Evolutionary conservation across 208 protist species (phyloP), one percentile per base, ranked within the genome.

Genomic region (Lotmaria passim): DNA sequence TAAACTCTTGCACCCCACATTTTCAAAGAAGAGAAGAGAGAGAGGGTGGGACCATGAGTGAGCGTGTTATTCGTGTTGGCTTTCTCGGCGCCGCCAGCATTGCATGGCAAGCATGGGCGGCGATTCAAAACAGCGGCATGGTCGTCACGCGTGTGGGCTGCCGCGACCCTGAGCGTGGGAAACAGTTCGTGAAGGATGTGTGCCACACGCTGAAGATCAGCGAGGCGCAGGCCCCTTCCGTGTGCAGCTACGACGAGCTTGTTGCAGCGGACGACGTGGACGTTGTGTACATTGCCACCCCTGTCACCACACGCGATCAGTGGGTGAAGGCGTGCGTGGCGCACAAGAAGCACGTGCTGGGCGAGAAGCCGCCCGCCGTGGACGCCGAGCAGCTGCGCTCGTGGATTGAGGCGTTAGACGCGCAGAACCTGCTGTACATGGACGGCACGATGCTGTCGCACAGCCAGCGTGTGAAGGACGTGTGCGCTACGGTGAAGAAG

Each of bases 361-460:
- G 83, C 4, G 83, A 89, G 69, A 89, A 91, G 71, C 83, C 86
- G 14, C 39, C 60, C 0, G 73, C 78, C 23, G n/a, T n/a, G 7
- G 60, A 83, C 56, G 80, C 79, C 7, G 79, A 78, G 41, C 46
- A 82, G 75, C 74, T 91, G 53, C 78, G 74, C 17, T 41, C 57
- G 31, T 91, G 86, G 81, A 69, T 91, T 19, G 75, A 87, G 57
- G 67, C 71, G 19, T 46, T 91, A 4, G 71, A 79, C 50, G 43
- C 62, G 26, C 76, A 69, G 47, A 47, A 75, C 34, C 66, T 91
- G 26, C 58, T 91, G 14, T 91, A 87, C 73, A 85, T 91, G 78
- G 83, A 91, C 60, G 82, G 80, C 62, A 87, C 83, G 7, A 82
- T 85, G 78, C 38, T 87, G 24, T 83, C 78, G 26, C 86, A 91